Conservation (phyloP, 2,329 filamentous ascomycete genomes). For the Uncinocarpus reesii region DNA sequence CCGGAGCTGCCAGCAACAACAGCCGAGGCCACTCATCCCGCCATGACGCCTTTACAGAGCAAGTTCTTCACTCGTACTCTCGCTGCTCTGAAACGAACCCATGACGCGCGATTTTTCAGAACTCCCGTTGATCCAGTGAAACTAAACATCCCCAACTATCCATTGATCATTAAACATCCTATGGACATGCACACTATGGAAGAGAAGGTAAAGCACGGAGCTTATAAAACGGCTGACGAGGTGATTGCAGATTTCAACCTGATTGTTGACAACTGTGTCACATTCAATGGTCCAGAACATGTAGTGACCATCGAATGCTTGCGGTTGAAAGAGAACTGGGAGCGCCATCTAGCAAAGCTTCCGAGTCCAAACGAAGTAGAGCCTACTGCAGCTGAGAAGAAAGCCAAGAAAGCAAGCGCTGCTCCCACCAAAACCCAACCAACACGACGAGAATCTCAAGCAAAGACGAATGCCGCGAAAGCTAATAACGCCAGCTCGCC, state of each 20-base stretch:
- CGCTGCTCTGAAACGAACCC: constrained; percentile 64
- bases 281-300: constrained; percentile 75
- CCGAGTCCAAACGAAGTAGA: constrained; percentile 49
- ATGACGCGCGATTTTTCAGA: constrained; percentile 64
- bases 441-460: constrained; percentile 39
- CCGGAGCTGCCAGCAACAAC: constrained; percentile 31
- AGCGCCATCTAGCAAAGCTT: constrained; percentile 51
- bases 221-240: constrained; percentile 60
- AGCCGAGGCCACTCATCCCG: constrained; percentile 15
- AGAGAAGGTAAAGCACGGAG: constrained; percentile 58
- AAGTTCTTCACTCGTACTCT: constrained; percentile 35
- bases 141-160: constrained; percentile 65
- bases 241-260: constrained; percentile 65
- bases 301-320: constrained; percentile 59
- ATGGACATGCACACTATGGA: constrained; percentile 83
- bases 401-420: constrained; percentile 34
- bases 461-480: constrained; percentile 19
- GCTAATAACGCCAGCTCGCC: constrained; percentile 36
- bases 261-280: constrained; percentile 66
- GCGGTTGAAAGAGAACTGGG: constrained; percentile 49
- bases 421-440: constrained; percentile 34
- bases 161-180: constrained; percentile 60
- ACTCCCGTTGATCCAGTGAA: constrained; percentile 67
- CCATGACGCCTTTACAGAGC: constrained; percentile 35
- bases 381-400: constrained; percentile 54